Evolutionary conservation across 345 rosid genomes (phyloP), one percentile per base, ranked within the genome.

Genomic region (Murraya koenigii): DNA sequence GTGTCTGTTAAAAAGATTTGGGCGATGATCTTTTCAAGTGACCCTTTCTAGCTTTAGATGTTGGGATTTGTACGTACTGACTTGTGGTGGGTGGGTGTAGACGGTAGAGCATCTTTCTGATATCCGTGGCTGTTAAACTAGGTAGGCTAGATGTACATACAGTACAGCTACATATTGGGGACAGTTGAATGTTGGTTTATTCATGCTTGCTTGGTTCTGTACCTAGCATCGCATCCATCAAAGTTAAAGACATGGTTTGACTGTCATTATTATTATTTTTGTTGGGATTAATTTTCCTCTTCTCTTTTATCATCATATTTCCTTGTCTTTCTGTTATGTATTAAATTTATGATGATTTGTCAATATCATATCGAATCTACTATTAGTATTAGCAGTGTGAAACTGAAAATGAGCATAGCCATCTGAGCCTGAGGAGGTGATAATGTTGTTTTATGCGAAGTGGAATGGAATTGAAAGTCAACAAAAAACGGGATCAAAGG

Each of bases 101-200:
- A 13, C 17, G 13, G 20, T 75, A 75, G 77, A 73, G 66, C 7
- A 14, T 60, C 76, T 74, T 61, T 47, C 25, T 14, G 38, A 28
- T 61, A 61, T 63, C 65, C 77, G 19, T 63, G 66, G 54, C 61
- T 52, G 61, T 56, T 66, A 59, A 69, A 70, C 26, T 75, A 74
- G 80, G 61, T 71, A 71, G 84, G 72, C 63, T 59, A 54, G 69
- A 15, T 81, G 86, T 83, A 68, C 55, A 68, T 83, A 68, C 71
- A 14, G 60, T 28, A 86, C 75, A 83, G 86, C 77, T 66, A 56
- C 55, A 74, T 71, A 22, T 47, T 78, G 82, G 80, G 66, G 62
- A 52, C 49, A 75, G 71, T 52, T 75, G 49, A 65, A 41, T 56
- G 78, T 79, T 49, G 44, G 79, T 72, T 59, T 25, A 15, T 33